phyloP scores from a whole-genome alignment of 2,329 filamentous ascomycete species.

The Aureobasidium namibiae region DNA sequence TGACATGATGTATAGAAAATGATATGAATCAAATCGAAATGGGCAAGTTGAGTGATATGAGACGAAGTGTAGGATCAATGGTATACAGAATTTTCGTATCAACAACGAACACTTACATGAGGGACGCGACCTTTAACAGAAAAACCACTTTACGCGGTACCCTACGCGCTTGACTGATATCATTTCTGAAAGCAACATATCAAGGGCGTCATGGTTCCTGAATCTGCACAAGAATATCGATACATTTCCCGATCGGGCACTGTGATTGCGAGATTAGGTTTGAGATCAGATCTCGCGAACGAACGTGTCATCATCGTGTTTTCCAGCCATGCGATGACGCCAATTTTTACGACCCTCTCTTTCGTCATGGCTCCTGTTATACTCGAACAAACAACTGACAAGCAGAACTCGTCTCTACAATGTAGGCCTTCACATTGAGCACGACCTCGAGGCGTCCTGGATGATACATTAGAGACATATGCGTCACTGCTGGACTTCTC shows the following conservation, averaged over 20 bases:
- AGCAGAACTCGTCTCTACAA: too few species aligned
- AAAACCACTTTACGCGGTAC: slow-evolving; percentile 10
- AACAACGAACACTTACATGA: background rate
- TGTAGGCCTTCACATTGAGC: too few species aligned
- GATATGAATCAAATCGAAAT: background rate
- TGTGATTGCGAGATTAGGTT: slow-evolving; percentile 1
- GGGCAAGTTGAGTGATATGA: background rate
- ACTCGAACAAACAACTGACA: too few species aligned
- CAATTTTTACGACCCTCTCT: background rate
- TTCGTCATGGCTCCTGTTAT: background rate
- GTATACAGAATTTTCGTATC: background rate
- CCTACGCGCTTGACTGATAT: slow-evolving; percentile 6
- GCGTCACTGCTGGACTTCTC: too few species aligned
- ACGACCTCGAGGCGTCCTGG: too few species aligned
- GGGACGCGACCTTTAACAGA: background rate
- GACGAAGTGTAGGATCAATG: background rate
- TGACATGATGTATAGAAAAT: background rate
- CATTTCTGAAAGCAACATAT: background rate
- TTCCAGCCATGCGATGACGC: slow-evolving; percentile 4
- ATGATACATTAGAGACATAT: too few species aligned
- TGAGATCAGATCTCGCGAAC: background rate
- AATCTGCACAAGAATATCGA: background rate
- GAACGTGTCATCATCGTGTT: background rate
- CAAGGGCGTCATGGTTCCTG: slow-evolving; percentile 12
- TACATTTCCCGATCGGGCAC: background rate